Conservation (phyloP, 306 rosid genomes). For the Medicago truncatula region DNA sequence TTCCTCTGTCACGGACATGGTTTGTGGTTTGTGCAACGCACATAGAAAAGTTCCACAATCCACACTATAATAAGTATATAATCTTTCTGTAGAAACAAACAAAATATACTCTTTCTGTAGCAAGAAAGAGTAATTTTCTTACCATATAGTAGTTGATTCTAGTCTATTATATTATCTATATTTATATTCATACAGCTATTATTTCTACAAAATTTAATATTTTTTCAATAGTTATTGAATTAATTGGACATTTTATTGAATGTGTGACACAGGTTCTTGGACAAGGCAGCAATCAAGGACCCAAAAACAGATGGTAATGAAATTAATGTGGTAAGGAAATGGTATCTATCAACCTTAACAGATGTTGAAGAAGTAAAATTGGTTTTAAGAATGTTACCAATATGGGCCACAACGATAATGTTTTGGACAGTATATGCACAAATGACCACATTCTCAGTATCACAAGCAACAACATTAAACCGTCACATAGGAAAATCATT, state of each 20-base stretch:
- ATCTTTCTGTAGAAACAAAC: neutral
- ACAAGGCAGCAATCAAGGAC: conserved; percentile 76
- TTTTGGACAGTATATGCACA: conserved; percentile 89
- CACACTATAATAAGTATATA: neutral
- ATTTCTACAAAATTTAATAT: neutral
- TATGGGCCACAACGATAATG: conserved; percentile 86
- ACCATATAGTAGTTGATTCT: neutral
- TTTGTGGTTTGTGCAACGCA: conserved; percentile 12
- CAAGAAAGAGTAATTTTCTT: neutral
- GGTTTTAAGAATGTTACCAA: conserved; percentile 71
- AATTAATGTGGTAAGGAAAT: conserved; percentile 41
- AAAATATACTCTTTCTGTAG: neutral
- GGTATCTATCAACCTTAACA: conserved; percentile 76
- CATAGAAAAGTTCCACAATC: neutral
- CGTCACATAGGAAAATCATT: conserved; percentile 75
- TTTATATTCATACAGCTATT: neutral
- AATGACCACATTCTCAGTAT: conserved; percentile 81
- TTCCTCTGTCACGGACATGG: conserved; percentile 37
- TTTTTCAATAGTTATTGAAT: neutral
- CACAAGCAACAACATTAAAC: conserved; percentile 84
- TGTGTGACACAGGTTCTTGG: conserved; percentile 63
- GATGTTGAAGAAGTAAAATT: conserved; percentile 87
- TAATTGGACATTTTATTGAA: neutral
- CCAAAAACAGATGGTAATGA: conserved; percentile 22
- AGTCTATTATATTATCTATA: too few relatives aligned